Evolutionary conservation across 768 basidiomycete genomes (phyloP).

Genomic region (Auriscalpium microsporum): DNA sequence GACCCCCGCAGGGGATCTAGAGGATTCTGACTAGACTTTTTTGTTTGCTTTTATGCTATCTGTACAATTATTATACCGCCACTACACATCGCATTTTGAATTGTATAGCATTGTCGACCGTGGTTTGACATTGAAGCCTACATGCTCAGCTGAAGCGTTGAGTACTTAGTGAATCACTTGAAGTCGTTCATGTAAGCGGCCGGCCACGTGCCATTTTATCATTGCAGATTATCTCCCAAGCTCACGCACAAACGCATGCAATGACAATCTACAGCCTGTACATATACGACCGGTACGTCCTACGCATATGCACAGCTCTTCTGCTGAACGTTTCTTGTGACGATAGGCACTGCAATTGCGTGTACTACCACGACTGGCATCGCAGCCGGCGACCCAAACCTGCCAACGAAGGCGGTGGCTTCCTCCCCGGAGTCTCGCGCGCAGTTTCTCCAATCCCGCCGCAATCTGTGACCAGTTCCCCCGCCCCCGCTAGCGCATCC

Average conservation of each 20-base stretch:
- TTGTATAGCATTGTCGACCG: too few relatives aligned
- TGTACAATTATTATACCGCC: too few relatives aligned
- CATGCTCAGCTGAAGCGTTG: too few relatives aligned
- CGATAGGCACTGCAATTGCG: conserved; percentile 76
- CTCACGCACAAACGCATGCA: not conserved
- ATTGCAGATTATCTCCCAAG: too few relatives aligned
- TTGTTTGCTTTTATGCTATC: too few relatives aligned
- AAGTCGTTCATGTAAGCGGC: too few relatives aligned
- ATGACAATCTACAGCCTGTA: conserved; percentile 94
- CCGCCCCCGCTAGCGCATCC: conserved; percentile 23
- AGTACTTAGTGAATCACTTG: too few relatives aligned
- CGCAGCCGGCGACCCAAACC: conserved; percentile 65
- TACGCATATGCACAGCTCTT: not conserved
- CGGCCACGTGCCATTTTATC: too few relatives aligned
- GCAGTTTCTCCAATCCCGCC: conserved; percentile 37
- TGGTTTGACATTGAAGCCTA: too few relatives aligned
- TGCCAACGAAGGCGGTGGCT: conserved; percentile 57
- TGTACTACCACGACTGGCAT: conserved; percentile 97
- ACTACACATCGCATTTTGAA: too few relatives aligned
- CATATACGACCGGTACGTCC: conserved; percentile 77
- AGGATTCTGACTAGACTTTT: not conserved
- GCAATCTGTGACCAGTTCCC: conserved; percentile 24
- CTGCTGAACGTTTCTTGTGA: not conserved
- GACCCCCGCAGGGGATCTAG: not conserved
- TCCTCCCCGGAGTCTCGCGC: conserved; percentile 75